Evolutionary conservation across 2,329 filamentous ascomycete species (phyloP).

Genomic region (Trichoderma simmonsii): DNA sequence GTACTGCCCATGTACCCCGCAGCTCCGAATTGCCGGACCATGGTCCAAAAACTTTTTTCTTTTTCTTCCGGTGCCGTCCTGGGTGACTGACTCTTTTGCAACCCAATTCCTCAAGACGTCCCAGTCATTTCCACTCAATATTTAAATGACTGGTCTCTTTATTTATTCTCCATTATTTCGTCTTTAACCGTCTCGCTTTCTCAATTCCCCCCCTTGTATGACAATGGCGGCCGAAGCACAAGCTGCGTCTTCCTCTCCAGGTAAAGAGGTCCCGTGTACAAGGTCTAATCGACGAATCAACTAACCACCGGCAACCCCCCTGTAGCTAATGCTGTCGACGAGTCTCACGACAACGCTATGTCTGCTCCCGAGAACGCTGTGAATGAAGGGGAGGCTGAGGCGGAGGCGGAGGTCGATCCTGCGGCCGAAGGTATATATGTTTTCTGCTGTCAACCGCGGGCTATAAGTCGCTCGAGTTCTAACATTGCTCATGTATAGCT

Average conservation of each 20-base stretch:
- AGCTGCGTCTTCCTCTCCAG: slow-evolving; percentile 26
- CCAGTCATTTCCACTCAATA: slow-evolving; percentile 26
- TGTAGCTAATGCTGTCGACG: slow-evolving; percentile 26
- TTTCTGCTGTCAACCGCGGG: not conserved
- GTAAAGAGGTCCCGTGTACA: slow-evolving; percentile 18
- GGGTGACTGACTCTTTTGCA: slow-evolving; percentile 19
- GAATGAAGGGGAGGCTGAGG: slow-evolving; percentile 27
- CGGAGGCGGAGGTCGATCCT: slow-evolving; percentile 31
- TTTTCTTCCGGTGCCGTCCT: slow-evolving; percentile 24
- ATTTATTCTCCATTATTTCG: slow-evolving; percentile 22
- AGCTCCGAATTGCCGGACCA: slow-evolving; percentile 27
- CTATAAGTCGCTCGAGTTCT: not conserved
- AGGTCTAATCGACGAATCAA: not conserved
- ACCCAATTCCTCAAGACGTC: slow-evolving; percentile 21
- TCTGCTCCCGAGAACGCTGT: slow-evolving; percentile 22
- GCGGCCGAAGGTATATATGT: slow-evolving; percentile 33
- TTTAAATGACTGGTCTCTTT: slow-evolving; percentile 28
- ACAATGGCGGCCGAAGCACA: slow-evolving; percentile 35
- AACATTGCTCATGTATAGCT: slow-evolving; percentile 33
- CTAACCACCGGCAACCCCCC: slow-evolving; percentile 12
- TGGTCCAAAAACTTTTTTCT: slow-evolving; percentile 32
- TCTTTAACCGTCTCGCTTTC: slow-evolving; percentile 21
- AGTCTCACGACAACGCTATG: slow-evolving; percentile 26
- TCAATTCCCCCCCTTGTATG: slow-evolving; percentile 18
- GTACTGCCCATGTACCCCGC: slow-evolving; percentile 12